Base-by-base conservation (phyloP, 1,139 yeast genomes). In the Pneumocystis canis region DNA sequence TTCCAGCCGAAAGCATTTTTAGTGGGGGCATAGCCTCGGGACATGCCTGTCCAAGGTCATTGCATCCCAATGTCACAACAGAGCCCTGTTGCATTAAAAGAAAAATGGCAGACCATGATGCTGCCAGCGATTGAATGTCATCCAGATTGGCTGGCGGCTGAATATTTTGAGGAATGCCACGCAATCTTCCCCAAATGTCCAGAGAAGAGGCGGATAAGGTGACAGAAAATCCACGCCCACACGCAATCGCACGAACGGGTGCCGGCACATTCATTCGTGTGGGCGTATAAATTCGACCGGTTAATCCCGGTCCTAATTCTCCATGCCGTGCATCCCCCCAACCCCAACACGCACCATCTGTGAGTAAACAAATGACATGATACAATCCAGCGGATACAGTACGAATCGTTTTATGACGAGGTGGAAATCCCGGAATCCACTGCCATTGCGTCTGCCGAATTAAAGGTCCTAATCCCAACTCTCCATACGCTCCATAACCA, bases 281-380 rank as follows among this genome's bases (percentile, higher is more conserved):
- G 28, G 65, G 63, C 5, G 2, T 39, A 61, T 16, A 31, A 35
- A 41, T 61, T 25, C 30, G 58, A 1, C 9, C 37, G 40, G 5
- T 9, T 25, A 28, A 28, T 7, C 20, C 56, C 2, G 37, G 61
- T 58, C 72, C 80, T 30, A 89, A 72, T 71, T 89, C 96, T 5
- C 92, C 89, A 70, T 84, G 85, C 58, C 89, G 80, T 60, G 87
- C 81, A 60, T 81, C 82, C 0, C 97, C 97, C 94, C 96, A 89
- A 0, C 95, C 96, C 69, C 78, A 81, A 0, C 85, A 72, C 2
- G 72, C 69, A 0, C 81, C 81, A 61, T 77, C 73, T 0, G 69
- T 70, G 0, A 78, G 70, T 41, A 76, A 72, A 0, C 84, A 72
- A 0, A 86, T 76, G 0, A 82, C 79, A 66, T 84, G 89, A 60